Evolutionary conservation across 208 protist species (phyloP), one percentile per base, ranked within the genome.

Genomic region (Phytomonas francai): DNA sequence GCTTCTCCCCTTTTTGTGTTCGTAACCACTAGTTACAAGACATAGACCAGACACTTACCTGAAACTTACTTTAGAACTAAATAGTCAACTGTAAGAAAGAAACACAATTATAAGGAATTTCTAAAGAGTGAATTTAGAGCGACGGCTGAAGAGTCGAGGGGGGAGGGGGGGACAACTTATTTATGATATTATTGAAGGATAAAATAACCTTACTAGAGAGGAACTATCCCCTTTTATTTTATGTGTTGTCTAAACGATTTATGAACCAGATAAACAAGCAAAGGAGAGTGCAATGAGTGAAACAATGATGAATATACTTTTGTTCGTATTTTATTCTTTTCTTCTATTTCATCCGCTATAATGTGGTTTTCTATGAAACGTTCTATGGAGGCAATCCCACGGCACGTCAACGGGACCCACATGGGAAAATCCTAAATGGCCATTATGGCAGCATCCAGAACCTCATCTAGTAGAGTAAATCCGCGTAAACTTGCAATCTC

Each of bases 381-480:
- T 19, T 54, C 45, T 54, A 25, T 54, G 19, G 25, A 19, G 45
- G 45, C 45, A 54, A 54, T 22, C 6, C 11, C 45, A 25, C 45
- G 11, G 19, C 39, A 54, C 19, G 22, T 22, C 19, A 54, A 54
- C 16, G 25, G 45, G 19, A 25, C 45, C 22, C 45, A 22, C 45
- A 25, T 54, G 45, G 11, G 8, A 5, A 54, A 54, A 6, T 8
- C 11, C 45, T 54, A 54, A 25, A 22, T 54, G 45, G 19, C 45
- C 45, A 54, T 54, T 54, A 54, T 54, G 3, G 91, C 88, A 2
- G 74, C 65, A 16, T 84, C 79, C 30, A 94, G 72, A 62, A 78
- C 73, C 60, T 96, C 91, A 0, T 77, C 58, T 45, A 96, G 79
- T 77, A 84, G 88, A 4, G 75, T 14, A 60, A 96, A 94, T 8